Evolutionary conservation across 176 grass and related monocot genomes (phyloP), one percentile per base, ranked within the genome.

Genomic region (Oryza meyeriana): DNA sequence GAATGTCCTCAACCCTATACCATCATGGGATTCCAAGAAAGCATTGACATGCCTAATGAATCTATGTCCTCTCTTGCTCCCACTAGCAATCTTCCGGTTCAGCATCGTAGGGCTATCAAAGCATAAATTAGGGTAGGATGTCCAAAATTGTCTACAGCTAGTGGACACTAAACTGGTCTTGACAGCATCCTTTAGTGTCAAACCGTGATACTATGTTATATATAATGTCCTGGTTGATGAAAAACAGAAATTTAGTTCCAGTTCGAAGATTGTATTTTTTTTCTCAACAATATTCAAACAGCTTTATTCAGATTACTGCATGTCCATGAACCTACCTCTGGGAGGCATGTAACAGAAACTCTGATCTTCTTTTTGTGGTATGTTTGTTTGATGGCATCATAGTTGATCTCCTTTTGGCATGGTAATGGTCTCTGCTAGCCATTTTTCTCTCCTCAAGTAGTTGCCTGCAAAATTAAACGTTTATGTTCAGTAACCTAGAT

Each of bases 81-180:
- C 64, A 38, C 75, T 42, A 13, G 38, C 61, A 8, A 28, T 28
- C 38, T 78, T 62, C 26, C 10, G 16, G 61, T 78, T 78, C 59
- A 78, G 76, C 26, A 78, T 78, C 0, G 61, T 78, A 45, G 76
- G 61, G 12, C 76, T 64, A 61, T 78, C 76, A 41, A 78, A 78
- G 76, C 76, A 78, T 65, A 78, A 5, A 44, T 65, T 28, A 8
- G 76, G 18, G 63, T 65, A 61, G 38, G 17, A 64, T 65, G 61
- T 44, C 76, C 76, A 78, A 10, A 78, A 20, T 8, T n/a, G 38
- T n/a, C 76, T 65, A 38, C 61, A 78, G 26, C 2, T n/a, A 64
- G 9, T 78, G 17, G 76, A 64, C 61, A 45, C 36, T 42, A 9
- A 45, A 22, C 76, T 78, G 35, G 61, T 12, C 76, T 61, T 78